Evolutionary conservation across 2,329 filamentous ascomycete species (phyloP).

Genomic region (Dendryphion nanum): DNA sequence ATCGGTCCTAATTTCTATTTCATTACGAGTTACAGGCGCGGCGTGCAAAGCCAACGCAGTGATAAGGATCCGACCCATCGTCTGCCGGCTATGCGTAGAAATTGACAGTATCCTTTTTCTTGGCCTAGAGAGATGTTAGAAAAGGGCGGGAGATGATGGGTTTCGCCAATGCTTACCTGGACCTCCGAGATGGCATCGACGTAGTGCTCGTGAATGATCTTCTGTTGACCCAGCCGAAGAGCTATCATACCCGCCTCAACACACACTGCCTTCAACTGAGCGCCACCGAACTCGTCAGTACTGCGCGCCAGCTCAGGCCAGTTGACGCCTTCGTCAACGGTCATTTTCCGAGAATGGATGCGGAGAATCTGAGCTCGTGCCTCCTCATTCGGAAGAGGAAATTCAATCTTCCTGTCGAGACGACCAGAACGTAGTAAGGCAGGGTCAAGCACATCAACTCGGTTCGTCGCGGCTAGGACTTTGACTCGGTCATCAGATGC

Average conservation of each 20-base stretch:
- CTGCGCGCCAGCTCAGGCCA: constrained; percentile 94
- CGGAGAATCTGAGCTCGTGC: constrained; percentile 94
- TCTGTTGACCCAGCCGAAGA: constrained; percentile 86
- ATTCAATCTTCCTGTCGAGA: constrained; percentile 96
- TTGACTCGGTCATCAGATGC: constrained; percentile 96
- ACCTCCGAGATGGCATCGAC: constrained; percentile 98
- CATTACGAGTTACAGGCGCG: constrained; percentile 32
- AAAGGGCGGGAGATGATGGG: background rate
- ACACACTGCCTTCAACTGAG: constrained; percentile 96
- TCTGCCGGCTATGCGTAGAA: constrained; percentile 35
- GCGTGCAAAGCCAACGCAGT: constrained; percentile 17
- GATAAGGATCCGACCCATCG: too few relatives aligned
- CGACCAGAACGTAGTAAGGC: constrained; percentile 88
- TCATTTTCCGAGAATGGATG: constrained; percentile 99
- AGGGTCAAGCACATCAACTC: constrained; percentile 89
- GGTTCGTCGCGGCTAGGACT: constrained; percentile 91
- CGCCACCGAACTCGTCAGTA: constrained; percentile 97
- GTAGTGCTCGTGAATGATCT: constrained; percentile 97
- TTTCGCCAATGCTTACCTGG: constrained; percentile 53
- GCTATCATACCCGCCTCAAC: constrained; percentile 99
- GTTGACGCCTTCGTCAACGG: constrained; percentile 87
- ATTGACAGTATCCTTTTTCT: constrained; percentile 81
- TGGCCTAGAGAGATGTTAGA: constrained; percentile 42
- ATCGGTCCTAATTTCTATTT: constrained; percentile 26
- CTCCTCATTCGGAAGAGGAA: constrained; percentile 96